Evolutionary conservation across 176 grass and related monocot genomes (phyloP), one percentile per base, ranked within the genome.

Genomic region (Hordeum marinum): DNA sequence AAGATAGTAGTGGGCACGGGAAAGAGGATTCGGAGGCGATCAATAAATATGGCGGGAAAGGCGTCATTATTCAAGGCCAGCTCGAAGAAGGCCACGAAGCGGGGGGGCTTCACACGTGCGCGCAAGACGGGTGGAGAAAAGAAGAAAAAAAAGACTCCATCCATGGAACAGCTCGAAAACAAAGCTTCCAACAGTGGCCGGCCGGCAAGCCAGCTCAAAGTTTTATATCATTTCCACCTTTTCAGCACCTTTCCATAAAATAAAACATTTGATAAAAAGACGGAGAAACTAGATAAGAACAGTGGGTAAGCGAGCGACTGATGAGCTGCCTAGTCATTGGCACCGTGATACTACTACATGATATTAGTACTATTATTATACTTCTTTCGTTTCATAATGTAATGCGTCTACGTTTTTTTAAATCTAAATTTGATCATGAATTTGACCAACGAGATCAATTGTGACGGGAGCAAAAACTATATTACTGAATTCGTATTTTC

Each of bases 51-150:
- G 52, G 59, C 52, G 65, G 66, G 9, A 61, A 85, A 86, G 21
- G 67, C 0, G 4, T 0, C 14, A 86, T 64, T 39, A 80, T 39
- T 72, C 23, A 9, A 18, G 14, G 57, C 68, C 68, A 64, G 77
- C 85, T 54, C 58, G 77, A 37, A 8, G 85, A 54, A 64, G 77
- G 77, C 27, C 76, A 86, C 1, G 55, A 37, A 58, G 24, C 46
- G 21, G 24, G 11, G 11, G 63, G 37, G 34, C 32, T 15, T 27
- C 77, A 74, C 77, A 80, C 85, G 68, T 86, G 57, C 46, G 15
- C 46, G 46, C 14, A 17, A 17, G 46, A 50, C 46, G 46, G 46
- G 32, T 34, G 32, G 32, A 34, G 4, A 34, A 34, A 34, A 8
- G 34, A 52, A 3, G 15, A 73, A 61, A 72, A 11, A 9, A 29